These are phyloP conservation scores for Botrytis hyacinthi DNA, from an alignment of 2,329 filamentous ascomycete species.

Conservation along the genomic window DNA sequence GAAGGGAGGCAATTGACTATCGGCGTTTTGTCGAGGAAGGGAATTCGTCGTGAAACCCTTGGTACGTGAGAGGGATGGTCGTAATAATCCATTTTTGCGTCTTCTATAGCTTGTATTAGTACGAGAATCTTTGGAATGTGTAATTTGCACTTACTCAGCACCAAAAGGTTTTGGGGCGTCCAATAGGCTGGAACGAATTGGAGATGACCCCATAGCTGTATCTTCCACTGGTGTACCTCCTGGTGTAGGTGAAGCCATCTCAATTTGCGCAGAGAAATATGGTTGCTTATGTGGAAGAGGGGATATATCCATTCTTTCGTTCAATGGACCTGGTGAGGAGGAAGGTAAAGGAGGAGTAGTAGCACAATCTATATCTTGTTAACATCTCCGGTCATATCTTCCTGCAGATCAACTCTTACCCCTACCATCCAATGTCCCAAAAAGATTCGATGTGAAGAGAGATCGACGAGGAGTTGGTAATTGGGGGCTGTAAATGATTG, in stretches of 20 bases:
- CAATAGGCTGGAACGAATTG: conserved; percentile 47
- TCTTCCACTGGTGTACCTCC: conserved; percentile 44
- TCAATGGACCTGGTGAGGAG: conserved; percentile 71
- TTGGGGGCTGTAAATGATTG: conserved; percentile 61
- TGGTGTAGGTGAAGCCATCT: conserved; percentile 71
- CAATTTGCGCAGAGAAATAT: conserved; percentile 58
- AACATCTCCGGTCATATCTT: conserved; percentile 40
- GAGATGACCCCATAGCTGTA: conserved; percentile 58
- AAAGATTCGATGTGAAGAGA: conserved; percentile 73
- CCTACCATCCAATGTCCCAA: conserved; percentile 43
- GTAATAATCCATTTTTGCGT: conserved; percentile 64
- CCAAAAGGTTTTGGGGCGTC: conserved; percentile 50
- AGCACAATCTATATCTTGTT: conserved; percentile 58
- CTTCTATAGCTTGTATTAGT: conserved; percentile 48
- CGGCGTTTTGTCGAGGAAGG: conserved; percentile 59
- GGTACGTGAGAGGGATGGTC: conserved; percentile 71
- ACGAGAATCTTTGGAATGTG: conserved; percentile 25
- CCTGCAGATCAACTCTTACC: conserved; percentile 47
- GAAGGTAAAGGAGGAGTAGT: conserved; percentile 82
- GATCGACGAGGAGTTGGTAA: conserved; percentile 80
- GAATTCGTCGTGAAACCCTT: conserved; percentile 73
- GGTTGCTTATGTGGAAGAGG: conserved; percentile 84
- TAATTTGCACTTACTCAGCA: conserved; percentile 50
- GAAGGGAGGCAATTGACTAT: conserved; percentile 69
- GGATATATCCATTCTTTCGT: conserved; percentile 89